Evolutionary conservation across 1,139 yeast genomes (phyloP).

Genomic region (Suhomyces bolitotheri): DNA sequence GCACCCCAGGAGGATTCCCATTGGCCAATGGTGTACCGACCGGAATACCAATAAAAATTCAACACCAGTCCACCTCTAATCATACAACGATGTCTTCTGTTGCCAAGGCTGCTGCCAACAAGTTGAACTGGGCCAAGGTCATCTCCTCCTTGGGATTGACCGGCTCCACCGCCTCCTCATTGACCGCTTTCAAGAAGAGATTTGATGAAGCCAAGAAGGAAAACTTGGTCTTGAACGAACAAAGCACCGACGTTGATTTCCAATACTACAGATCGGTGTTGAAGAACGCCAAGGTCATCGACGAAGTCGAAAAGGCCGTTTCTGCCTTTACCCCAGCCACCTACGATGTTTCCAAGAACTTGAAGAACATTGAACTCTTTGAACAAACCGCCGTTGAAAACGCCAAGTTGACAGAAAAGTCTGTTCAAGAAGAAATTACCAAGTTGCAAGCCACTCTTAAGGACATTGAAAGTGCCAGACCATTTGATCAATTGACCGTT

Average conservation of each 20-base stretch:
- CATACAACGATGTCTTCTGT: slow-evolving; percentile 41
- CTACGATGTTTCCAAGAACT: slow-evolving; percentile 83
- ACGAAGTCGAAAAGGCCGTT: slow-evolving; percentile 79
- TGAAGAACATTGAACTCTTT: slow-evolving; percentile 89
- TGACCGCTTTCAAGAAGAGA: slow-evolving; percentile 95
- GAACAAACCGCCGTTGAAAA: slow-evolving; percentile 95
- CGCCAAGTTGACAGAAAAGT: slow-evolving; percentile 89
- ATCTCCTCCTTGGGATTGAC: slow-evolving; percentile 87
- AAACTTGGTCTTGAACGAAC: slow-evolving; percentile 65
- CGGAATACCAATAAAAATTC: slow-evolving; percentile 11
- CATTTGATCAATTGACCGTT: slow-evolving; percentile 94
- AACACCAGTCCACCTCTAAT: slow-evolving; percentile 6
- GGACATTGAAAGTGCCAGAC: slow-evolving; percentile 96
- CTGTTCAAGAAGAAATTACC: slow-evolving; percentile 81
- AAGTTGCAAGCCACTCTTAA: slow-evolving; percentile 85
- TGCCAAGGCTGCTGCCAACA: slow-evolving; percentile 73
- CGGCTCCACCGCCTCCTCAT: slow-evolving; percentile 85
- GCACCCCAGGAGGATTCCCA: slow-evolving; percentile 1
- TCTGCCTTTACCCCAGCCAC: slow-evolving; percentile 76
- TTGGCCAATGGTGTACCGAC: slow-evolving; percentile 10
- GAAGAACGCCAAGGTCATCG: slow-evolving; percentile 78
- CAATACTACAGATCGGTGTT: slow-evolving; percentile 73
- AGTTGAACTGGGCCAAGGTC: slow-evolving; percentile 94
- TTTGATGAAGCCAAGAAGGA: slow-evolving; percentile 95
- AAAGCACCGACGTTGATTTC: slow-evolving; percentile 79